Conservation (phyloP, 1,284 basidiomycete species). For the Melampsora americana region DNA sequence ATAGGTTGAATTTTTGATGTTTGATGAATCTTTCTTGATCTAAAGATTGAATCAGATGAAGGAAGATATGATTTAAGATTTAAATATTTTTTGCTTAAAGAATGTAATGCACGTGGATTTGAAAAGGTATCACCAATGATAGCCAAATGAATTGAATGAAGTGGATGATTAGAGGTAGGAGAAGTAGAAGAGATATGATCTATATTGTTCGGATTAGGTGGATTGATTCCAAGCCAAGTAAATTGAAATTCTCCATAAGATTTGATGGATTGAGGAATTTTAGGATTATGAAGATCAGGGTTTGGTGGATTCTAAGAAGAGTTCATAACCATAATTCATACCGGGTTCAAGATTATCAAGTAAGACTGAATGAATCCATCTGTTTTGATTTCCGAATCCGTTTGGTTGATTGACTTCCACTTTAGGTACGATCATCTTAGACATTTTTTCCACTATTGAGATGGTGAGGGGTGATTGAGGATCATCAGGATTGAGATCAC, state of each 20-base stretch:
- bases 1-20: neutral
- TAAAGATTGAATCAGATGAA: conserved; percentile 28
- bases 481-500: neutral
- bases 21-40: conserved; percentile 1
- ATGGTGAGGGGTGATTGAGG: conserved; percentile 22
- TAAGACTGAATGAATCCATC: conserved; percentile 46
- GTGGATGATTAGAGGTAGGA: conserved; percentile 12
- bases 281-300: neutral
- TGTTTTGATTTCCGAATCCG: conserved; percentile 20
- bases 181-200: conserved; percentile 22
- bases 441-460: neutral
- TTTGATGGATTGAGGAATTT: conserved; percentile 10
- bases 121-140: conserved; percentile 49
- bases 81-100: conserved; percentile 44
- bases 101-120: conserved; percentile 47
- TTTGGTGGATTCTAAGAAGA: conserved; percentile 24
- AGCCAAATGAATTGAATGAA: conserved; percentile 46
- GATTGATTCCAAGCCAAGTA: conserved; percentile 45
- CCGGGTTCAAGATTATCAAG: conserved; percentile 38
- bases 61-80: conserved; percentile 32
- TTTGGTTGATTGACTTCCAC: conserved; percentile 27
- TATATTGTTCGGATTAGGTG: conserved; percentile 30
- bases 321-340: conserved; percentile 45
- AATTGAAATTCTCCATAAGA: conserved; percentile 30
- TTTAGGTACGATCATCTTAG: conserved; percentile 5